Percentiles rank a stretch among this genome's conserved stretches.
phyloP scores from a whole-genome alignment of 2,329 filamentous ascomycete species.

The Rasamsonia emersonii region DNA sequence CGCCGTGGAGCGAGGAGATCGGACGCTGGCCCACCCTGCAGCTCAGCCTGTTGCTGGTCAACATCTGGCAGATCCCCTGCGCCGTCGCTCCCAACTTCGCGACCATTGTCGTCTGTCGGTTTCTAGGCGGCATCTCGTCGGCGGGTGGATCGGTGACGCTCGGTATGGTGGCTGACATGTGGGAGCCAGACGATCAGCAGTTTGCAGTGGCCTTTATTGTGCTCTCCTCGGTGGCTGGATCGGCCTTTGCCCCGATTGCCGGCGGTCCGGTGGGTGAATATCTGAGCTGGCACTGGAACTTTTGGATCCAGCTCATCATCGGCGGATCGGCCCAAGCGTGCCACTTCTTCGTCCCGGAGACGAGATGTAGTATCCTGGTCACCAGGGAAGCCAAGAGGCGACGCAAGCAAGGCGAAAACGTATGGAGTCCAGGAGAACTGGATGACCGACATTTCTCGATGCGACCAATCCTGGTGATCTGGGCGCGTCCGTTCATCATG shows the following conservation, averaged over 20 bases:
- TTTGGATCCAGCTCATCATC: conserved; percentile 55
- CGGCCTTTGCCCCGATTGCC: conserved; percentile 39
- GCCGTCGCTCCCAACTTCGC: conserved; percentile 64
- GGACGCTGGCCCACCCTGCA: conserved; percentile 69
- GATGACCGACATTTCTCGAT: conserved; percentile 47
- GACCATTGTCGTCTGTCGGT: conserved; percentile 59
- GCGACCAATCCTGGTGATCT: conserved; percentile 49
- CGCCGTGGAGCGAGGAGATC: conserved; percentile 75
- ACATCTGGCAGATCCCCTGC: conserved; percentile 65
- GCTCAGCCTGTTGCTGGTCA: conserved; percentile 62
- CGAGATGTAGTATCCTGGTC: conserved; percentile 49
- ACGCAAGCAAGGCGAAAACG: conserved; percentile 48
- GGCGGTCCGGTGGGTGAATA: conserved; percentile 45
- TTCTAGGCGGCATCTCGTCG: conserved; percentile 54
- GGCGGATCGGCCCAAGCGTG: conserved; percentile 45
- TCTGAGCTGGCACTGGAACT: conserved; percentile 50
- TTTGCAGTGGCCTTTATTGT: conserved; percentile 54
- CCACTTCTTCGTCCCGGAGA: conserved; percentile 48
- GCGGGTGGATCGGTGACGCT: conserved; percentile 58
- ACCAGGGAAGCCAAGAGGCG: conserved; percentile 50
- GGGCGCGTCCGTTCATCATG: conserved; percentile 55
- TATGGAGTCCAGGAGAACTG: conserved; percentile 67
- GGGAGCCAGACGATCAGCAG: conserved; percentile 48
- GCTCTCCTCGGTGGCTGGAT: conserved; percentile 47
- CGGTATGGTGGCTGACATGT: conserved; percentile 58